Evolutionary conservation across 441 rosid genomes (phyloP), one percentile per base, ranked within the genome.

Genomic region (Theobroma grandiflorum): DNA sequence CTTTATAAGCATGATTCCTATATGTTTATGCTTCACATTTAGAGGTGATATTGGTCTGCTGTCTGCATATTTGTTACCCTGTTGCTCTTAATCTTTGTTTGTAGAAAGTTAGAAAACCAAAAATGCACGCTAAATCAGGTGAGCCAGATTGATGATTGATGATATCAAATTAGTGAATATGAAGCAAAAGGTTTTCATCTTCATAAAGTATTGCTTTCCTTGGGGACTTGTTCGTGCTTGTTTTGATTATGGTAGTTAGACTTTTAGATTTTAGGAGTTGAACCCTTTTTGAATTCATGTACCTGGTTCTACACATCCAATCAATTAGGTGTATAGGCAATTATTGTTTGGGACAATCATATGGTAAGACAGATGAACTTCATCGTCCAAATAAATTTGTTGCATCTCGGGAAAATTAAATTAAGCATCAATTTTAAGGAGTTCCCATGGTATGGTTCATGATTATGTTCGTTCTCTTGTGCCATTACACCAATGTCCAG

Each of bases 201-300:
- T 70, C 42, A 49, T 31, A 53, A 11, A 20, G 31, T 35, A 18
- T 47, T 10, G 68, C 43, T 12, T 63, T 15, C 22, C 42, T 5
- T 31, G 57, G 6, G 1, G 10, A 14, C 22, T 16, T 9, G 14
- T 22, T 31, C 58, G 31, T 67, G 53, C 74, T 71, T 71, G 20
- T 31, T 33, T 16, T 73, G 65, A 55, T 8, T 9, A 64, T 40
- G 53, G 53, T 67, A 67, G 53, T 43, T 68, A 68, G 52, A 67
- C 33, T n/a, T 45, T 40, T 16, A 11, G 52, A 31, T 70, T 35
- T 26, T 49, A 37, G 74, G 16, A 70, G 58, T 26, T 49, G 57
- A 70, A 70, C 58, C 58, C 26, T 70, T 49, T 22, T 12, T 16
- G 37, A 47, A 40, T 70, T 70, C 74, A 3, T 49, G 74, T 70